Conservation (phyloP, 805 yeast genomes). For the Saturnispora hagleri region DNA sequence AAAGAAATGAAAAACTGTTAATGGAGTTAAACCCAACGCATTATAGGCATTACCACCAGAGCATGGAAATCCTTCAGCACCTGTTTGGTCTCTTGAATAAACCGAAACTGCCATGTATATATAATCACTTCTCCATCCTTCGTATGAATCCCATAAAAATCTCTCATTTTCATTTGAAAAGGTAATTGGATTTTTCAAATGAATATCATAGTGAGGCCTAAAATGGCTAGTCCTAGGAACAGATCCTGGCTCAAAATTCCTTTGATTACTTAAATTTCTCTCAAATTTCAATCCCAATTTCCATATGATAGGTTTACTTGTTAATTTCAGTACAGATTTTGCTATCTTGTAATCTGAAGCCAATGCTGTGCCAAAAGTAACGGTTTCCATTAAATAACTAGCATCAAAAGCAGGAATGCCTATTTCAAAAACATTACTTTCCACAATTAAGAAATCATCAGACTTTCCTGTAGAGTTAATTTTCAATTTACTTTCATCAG, state of each 20-base stretch:
- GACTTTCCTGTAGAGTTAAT: constrained; percentile 44
- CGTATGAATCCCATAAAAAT: constrained; percentile 65
- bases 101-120: constrained; percentile 62
- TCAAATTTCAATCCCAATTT: constrained; percentile 67
- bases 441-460: constrained; percentile 42
- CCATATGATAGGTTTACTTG: constrained; percentile 66
- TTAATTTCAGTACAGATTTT: constrained; percentile 51
- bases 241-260: constrained; percentile 27
- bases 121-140: constrained; percentile 72
- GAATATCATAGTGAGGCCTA: constrained; percentile 52
- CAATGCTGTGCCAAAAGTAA: constrained; percentile 14
- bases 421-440: constrained; percentile 47
- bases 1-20: constrained; percentile 56
- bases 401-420: constrained; percentile 44
- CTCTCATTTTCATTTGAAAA: constrained; percentile 30
- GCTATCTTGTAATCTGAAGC: constrained; percentile 31
- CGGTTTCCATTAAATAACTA: constrained; percentile 21
- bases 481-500: constrained; percentile 39
- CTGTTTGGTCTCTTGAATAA: constrained; percentile 28
- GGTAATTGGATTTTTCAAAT: constrained; percentile 46
- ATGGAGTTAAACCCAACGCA: constrained; percentile 69
- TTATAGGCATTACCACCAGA: constrained; percentile 38
- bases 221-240: constrained; percentile 36
- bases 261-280: constrained; percentile 35
- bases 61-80: constrained; percentile 13